Evolutionary conservation across 2,329 filamentous ascomycete species (phyloP), one percentile per base, ranked within the genome.

Genomic region (Beauveria asiatica): DNA sequence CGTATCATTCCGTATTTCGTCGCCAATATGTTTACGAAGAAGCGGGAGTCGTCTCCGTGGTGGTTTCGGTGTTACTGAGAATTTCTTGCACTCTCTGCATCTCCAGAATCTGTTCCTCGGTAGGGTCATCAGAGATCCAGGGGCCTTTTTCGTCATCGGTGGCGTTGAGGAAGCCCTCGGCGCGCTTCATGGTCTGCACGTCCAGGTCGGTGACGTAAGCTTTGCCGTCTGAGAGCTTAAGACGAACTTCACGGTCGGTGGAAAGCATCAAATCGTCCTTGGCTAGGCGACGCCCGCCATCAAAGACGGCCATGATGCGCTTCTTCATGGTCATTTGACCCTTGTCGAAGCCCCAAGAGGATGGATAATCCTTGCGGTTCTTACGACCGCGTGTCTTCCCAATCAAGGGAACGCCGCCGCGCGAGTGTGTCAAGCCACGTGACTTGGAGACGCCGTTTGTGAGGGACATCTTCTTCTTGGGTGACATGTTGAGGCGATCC

Each of bases 221-320:
- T 68, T 88, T 85, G 69, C 84, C 84, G 69, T 90, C 88, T 25
- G 83, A 83, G 19, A 97, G 81, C 73, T 86, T 86, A 73, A 96
- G 81, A 69, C 93, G 90, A 42, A 97, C 91, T 75, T 99, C 94
- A 69, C 94, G 92, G 67, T 96, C 92, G 17, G 89, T 92, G 67
- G 92, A 91, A 54, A 99, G 86, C 92, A 97, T 96, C 91, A 97
- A 94, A 75, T 99, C 94, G 71, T 99, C 94, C 78, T 97, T 97
- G 83, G 90, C 94, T 54, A 99, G 81, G 46, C 93, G 86, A 57
- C 92, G 86, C 17, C 82, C 82, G 0, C 94, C 94, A 70, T 97
- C 92, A 69, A 95, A 99, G 21, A 96, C 90, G 64, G 91, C 91
- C 68, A 97, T 81, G 59, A 97, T 91, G 30, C 94, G 89, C 83